phyloP scores from a whole-genome alignment of 2,329 filamentous ascomycete genomes.

The Neofusicoccum parvum region DNA sequence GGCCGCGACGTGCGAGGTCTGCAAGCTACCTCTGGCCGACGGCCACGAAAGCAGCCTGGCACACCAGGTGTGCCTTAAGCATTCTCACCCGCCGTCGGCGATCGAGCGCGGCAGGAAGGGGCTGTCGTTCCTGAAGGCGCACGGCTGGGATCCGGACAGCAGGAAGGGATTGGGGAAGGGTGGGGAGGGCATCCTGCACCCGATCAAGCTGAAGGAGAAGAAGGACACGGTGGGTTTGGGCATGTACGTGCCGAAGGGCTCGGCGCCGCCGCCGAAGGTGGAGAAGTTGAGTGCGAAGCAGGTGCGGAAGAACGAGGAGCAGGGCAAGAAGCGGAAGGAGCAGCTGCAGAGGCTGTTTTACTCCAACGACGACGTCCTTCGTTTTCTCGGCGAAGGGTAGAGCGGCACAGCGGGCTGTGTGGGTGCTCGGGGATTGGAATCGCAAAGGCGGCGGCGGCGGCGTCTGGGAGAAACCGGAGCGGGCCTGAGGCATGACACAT shows the following conservation, averaged over 20 bases:
- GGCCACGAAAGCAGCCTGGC: conserved; percentile 65
- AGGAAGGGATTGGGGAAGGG: conserved; percentile 70
- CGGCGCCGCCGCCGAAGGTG: conserved; percentile 37
- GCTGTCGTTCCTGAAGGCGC: conserved; percentile 63
- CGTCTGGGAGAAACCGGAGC: neutral
- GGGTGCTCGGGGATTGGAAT: neutral
- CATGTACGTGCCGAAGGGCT: conserved; percentile 41
- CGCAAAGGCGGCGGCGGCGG: neutral
- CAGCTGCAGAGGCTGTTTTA: conserved; percentile 73
- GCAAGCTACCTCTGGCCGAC: conserved; percentile 38
- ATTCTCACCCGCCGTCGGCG: conserved; percentile 72
- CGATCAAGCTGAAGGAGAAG: conserved; percentile 73
- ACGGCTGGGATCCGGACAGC: conserved; percentile 76
- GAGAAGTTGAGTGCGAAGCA: conserved; percentile 45
- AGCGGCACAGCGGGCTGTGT: too few species aligned
- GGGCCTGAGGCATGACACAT: too few species aligned
- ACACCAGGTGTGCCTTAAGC: conserved; percentile 70
- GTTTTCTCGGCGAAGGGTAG: conserved; percentile 61
- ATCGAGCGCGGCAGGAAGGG: conserved; percentile 72
- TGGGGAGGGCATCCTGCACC: conserved; percentile 71
- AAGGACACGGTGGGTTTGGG: conserved; percentile 76
- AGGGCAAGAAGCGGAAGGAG: conserved; percentile 65
- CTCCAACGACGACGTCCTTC: conserved; percentile 72
- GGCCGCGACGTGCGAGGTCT: conserved; percentile 36
- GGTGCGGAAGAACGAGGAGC: conserved; percentile 61